Conservation (phyloP, 2,329 filamentous ascomycete species). For the Claviceps sp. region DNA sequence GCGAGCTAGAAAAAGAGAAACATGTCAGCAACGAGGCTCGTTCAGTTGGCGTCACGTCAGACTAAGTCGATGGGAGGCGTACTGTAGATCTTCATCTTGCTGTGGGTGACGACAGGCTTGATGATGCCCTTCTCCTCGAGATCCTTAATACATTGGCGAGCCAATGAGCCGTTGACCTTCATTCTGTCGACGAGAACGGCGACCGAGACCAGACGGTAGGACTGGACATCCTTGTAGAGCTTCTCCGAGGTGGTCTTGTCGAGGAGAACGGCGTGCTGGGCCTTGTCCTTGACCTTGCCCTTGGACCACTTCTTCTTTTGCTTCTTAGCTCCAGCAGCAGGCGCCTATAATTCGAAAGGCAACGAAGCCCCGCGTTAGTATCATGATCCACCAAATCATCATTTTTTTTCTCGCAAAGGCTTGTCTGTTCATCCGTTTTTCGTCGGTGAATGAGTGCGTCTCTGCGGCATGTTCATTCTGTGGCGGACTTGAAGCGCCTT, state of each 20-base stretch:
- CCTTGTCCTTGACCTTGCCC: conserved; percentile 97
- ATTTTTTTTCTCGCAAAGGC: not conserved
- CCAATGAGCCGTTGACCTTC: conserved; percentile 99
- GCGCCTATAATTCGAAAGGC: conserved; percentile 18
- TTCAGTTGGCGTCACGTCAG: not conserved
- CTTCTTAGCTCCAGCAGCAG: conserved; percentile 35
- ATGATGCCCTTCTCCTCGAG: conserved; percentile 97
- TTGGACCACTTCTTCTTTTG: conserved; percentile 41
- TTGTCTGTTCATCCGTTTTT: not conserved
- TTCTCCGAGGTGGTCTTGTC: conserved; percentile 96
- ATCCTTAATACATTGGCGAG: conserved; percentile 76
- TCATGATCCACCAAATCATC: conserved; percentile 13
- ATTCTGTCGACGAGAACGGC: conserved; percentile 97
- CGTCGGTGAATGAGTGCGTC: not conserved
- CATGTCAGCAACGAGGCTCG: not conserved
- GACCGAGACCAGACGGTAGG: conserved; percentile 98
- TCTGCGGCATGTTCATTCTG: not conserved
- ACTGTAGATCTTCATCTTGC: conserved; percentile 98
- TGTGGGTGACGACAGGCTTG: conserved; percentile 94
- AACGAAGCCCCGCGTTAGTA: conserved; percentile 3
- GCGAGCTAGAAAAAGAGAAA: conserved; percentile 34
- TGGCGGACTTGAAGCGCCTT: not conserved
- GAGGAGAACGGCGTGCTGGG: conserved; percentile 96
- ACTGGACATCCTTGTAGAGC: conserved; percentile 99
- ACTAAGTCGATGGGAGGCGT: conserved; percentile 20